Conservation (phyloP, 176 grass and related monocot species). For the Ensete ventricosum region DNA sequence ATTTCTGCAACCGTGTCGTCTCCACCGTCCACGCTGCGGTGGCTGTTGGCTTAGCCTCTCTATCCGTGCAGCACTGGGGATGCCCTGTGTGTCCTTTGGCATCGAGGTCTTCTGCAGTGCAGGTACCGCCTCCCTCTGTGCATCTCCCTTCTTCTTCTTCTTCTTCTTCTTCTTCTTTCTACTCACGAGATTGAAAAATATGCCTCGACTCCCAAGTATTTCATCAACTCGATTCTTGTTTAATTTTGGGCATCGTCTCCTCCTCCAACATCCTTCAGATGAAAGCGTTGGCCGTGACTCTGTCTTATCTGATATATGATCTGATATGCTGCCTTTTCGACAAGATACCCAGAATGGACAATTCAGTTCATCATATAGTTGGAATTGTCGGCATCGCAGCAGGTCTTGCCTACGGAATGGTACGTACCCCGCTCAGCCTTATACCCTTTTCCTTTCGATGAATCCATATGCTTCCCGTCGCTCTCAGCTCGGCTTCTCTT, state of each 20-base stretch:
- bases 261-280: conserved; percentile 14
- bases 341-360: conserved; percentile 19
- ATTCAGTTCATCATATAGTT: conserved; percentile 25
- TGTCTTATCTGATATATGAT: conserved; percentile 33
- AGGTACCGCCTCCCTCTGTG: conserved; percentile 1
- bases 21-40: conserved; percentile 18
- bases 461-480: background rate
- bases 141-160: no score
- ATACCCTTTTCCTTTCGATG: background rate
- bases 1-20: conserved; percentile 28
- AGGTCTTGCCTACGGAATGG: conserved; percentile 30
- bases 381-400: conserved; percentile 22
- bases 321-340: conserved; percentile 18
- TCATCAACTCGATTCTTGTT: no score
- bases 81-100: conserved; percentile 28
- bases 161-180: no score
- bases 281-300: conserved; percentile 26
- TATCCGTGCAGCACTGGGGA: conserved; percentile 29
- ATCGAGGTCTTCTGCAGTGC: conserved; percentile 5
- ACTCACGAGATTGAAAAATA: no score
- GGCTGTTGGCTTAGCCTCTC: conserved; percentile 15
- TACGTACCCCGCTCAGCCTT: background rate
- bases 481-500: background rate
- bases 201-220: no score
- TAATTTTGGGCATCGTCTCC: background rate